Base-by-base conservation (phyloP, 352 stramenopile genomes). In the Globisporangium paroecandrum region DNA sequence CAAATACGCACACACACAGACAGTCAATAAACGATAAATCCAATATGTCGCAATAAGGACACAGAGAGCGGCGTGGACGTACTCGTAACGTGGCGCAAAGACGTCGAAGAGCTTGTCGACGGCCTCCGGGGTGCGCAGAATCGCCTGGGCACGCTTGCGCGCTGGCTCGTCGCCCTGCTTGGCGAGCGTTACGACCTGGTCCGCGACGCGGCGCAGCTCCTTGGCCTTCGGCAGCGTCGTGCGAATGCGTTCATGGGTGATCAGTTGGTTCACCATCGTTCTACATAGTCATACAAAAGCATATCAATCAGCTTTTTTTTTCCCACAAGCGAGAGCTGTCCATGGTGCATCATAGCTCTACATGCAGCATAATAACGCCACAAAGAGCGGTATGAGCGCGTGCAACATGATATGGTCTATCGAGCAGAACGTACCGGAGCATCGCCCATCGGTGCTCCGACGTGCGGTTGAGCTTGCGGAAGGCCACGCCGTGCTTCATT, bases 231-330 rank as follows among this genome's bases (percentile, higher is more conserved):
- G 91, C 22, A 98, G 78, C 58, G 97, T 99, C 65, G 97, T 99
- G 73, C 91, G 93, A 70, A 99, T 99, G 58, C 97, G 92, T 76
- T 99, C 97, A 76, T 99, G 95, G 71, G 98, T 96, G 70, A 99
- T 97, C 60, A 99, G 84, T 65, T 97, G 98, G 65, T 95, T 98
- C 58, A 98, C 91, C 87, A 98, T 98, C 49, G 98, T 99, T 51
- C 86, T 95, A 65, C 68, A 57, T 27, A 67, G 15, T 13, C 9
- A 36, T 15, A 65, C 47, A 67, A 25, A 27, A 25, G 29, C 34
- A 60, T 29, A 22, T 8, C 34, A 32, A 34, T 47, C 18, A 56
- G 22, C 7, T 56, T 60, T 41, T 60, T 51, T 38, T 38, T 2
- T 0, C 7, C 43, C 43, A 46, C 1, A 54, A 7, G 8, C 1